Percentiles rank a stretch among this genome's conserved stretches.
phyloP scores from a whole-genome alignment of 2,329 filamentous ascomycete species.

The Botryotinia calthae region DNA sequence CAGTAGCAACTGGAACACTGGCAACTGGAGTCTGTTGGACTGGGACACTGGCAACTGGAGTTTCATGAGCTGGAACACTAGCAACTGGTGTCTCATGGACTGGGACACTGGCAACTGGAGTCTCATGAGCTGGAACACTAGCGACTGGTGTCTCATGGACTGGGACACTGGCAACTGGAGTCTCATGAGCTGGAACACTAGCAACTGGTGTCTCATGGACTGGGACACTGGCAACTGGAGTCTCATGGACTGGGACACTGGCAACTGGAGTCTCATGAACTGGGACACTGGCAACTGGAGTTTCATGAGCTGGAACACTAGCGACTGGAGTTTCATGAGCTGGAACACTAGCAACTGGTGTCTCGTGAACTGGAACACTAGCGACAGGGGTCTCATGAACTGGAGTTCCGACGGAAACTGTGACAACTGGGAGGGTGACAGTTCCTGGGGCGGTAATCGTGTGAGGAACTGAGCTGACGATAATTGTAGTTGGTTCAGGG shows the following conservation, averaged over 20 bases:
- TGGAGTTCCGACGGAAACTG: slow-evolving; percentile 16
- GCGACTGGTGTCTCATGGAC: not conserved
- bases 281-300: not conserved
- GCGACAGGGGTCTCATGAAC: not conserved
- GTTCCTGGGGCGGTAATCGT: slow-evolving; percentile 23
- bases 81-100: not conserved
- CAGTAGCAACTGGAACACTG: not conserved
- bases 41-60: not conserved
- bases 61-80: not conserved
- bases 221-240: not conserved
- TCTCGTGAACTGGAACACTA: not conserved
- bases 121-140: not conserved
- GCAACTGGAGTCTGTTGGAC: not conserved
- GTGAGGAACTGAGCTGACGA: slow-evolving; percentile 29
- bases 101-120: not conserved
- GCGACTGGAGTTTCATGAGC: not conserved
- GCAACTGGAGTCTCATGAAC: not conserved
- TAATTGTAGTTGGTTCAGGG: slow-evolving; percentile 23
- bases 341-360: slow-evolving; percentile 13
- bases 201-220: slow-evolving; percentile 3
- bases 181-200: not conserved
- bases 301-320: not conserved
- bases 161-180: not conserved
- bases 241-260: not conserved
- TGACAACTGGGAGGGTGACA: slow-evolving; percentile 25